Percentiles rank a stretch among this genome's conserved stretches.
These are phyloP conservation scores for Boletus reticulatus DNA, from an alignment of 768 basidiomycete genomes.

Conservation along the genomic window DNA sequence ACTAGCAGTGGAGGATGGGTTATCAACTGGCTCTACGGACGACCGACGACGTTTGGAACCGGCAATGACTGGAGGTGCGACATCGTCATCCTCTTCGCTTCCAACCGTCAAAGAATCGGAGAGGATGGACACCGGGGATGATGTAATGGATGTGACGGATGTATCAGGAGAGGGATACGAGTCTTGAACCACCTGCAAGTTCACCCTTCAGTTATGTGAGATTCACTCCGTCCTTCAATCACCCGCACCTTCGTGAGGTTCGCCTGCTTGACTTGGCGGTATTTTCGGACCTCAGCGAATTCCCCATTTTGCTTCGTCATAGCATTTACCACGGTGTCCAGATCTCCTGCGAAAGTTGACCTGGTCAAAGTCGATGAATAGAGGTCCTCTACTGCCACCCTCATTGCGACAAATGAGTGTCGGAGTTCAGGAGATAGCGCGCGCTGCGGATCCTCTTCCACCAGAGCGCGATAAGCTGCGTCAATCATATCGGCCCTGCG, in stretches of 20 bases:
- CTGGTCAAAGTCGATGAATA: constrained; percentile 28
- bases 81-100: constrained; percentile 16
- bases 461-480: constrained; percentile 28
- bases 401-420: constrained; percentile 31
- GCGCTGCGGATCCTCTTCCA: constrained; percentile 17
- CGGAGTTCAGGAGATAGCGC: constrained; percentile 15
- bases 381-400: constrained; percentile 27
- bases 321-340: constrained; percentile 32
- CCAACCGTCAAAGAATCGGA: constrained; percentile 6
- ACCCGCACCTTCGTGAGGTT: background rate
- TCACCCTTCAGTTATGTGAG: background rate
- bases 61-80: constrained; percentile 9
- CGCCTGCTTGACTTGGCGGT: background rate
- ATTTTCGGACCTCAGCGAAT: too few relatives aligned
- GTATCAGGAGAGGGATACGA: constrained; percentile 18
- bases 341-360: constrained; percentile 27
- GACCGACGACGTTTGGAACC: constrained; percentile 23
- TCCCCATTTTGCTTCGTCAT: too few relatives aligned
- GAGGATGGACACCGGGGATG: constrained; percentile 11
- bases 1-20: background rate
- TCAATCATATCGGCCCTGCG: constrained; percentile 27
- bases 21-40: background rate
- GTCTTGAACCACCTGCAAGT: background rate
- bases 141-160: background rate
- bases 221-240: background rate